Conservation (phyloP, 2,329 filamentous ascomycete species). For the Xylaria digitata region DNA sequence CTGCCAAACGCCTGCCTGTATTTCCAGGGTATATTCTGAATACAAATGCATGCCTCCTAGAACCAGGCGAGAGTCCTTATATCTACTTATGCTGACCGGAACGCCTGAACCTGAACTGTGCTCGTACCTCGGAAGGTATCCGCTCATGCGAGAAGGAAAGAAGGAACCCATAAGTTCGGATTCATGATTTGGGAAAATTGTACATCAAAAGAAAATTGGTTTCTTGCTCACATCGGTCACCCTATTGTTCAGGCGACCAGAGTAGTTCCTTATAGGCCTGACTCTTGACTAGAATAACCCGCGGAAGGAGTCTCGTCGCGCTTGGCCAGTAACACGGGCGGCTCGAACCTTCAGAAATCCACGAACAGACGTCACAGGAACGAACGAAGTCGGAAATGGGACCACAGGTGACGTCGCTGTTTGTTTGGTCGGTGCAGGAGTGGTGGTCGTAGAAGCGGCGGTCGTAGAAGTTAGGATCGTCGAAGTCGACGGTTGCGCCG, state of each 20-base stretch:
- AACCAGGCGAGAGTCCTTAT: not conserved
- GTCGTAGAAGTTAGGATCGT: slow-evolving; percentile 12
- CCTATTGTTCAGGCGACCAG: not conserved
- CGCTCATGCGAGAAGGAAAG: slow-evolving; percentile 22
- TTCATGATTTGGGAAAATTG: slow-evolving; percentile 7
- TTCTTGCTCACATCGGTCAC: not conserved
- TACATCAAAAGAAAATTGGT: slow-evolving; percentile 16
- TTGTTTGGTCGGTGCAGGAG: slow-evolving; percentile 15
- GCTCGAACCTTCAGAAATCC: slow-evolving; percentile 43
- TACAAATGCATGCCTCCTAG: slow-evolving; percentile 17
- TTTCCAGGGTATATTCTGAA: slow-evolving; percentile 27
- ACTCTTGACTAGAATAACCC: not conserved
- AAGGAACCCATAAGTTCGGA: not conserved
- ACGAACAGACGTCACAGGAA: slow-evolving; percentile 42
- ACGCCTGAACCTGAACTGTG: slow-evolving; percentile 10
- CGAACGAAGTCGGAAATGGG: slow-evolving; percentile 37
- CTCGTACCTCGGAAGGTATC: not conserved
- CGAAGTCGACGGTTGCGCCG: slow-evolving; percentile 17
- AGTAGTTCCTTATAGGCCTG: not conserved
- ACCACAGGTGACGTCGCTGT: slow-evolving; percentile 12
- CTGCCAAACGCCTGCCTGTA: slow-evolving; percentile 21
- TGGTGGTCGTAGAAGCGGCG: slow-evolving; percentile 7
- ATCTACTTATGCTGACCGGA: slow-evolving; percentile 10
- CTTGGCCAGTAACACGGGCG: slow-evolving; percentile 43
- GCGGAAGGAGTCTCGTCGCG: slow-evolving; percentile 31